Conservation (phyloP, 2,329 filamentous ascomycete species). For the Coniella lustricola region DNA sequence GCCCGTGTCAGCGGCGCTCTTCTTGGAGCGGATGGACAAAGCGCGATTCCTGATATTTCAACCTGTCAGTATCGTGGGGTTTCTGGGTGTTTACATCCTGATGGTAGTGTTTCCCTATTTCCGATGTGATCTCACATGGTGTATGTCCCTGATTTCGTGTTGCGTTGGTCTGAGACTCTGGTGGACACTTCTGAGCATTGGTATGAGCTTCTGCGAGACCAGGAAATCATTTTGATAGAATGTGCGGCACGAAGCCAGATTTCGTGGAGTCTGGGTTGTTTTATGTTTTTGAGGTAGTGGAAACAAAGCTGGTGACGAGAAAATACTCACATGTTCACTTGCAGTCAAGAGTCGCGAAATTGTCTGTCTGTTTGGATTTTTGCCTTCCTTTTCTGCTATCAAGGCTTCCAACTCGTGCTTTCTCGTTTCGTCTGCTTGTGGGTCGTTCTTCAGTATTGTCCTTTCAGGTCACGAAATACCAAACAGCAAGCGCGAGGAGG, state of each 20-base stretch:
- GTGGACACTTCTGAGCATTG: constrained; percentile 15
- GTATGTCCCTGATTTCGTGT: not conserved
- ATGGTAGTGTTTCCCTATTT: not conserved
- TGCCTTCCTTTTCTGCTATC: too few relatives aligned
- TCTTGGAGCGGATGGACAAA: constrained; percentile 65
- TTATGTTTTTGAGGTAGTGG: constrained; percentile 14
- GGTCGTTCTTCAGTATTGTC: too few relatives aligned
- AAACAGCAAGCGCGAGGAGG: too few relatives aligned
- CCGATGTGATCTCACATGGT: constrained; percentile 9
- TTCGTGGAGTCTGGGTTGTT: not conserved
- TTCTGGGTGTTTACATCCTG: too few relatives aligned
- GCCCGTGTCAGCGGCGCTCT: constrained; percentile 35
- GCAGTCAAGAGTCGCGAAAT: too few relatives aligned
- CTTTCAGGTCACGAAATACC: too few relatives aligned
- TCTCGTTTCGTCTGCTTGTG: too few relatives aligned
- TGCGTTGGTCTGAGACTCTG: constrained; percentile 5
- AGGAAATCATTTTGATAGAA: constrained; percentile 6
- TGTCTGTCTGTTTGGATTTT: too few relatives aligned
- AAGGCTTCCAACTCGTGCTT: too few relatives aligned
- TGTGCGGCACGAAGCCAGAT: not conserved
- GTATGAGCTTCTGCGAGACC: constrained; percentile 15
- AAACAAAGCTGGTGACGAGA: too few relatives aligned
- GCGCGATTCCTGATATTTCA: constrained; percentile 56
- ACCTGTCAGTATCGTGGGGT: not conserved
- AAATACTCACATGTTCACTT: too few relatives aligned